Conservation (phyloP, 345 rosid species). For the Reutealis trisperma region DNA sequence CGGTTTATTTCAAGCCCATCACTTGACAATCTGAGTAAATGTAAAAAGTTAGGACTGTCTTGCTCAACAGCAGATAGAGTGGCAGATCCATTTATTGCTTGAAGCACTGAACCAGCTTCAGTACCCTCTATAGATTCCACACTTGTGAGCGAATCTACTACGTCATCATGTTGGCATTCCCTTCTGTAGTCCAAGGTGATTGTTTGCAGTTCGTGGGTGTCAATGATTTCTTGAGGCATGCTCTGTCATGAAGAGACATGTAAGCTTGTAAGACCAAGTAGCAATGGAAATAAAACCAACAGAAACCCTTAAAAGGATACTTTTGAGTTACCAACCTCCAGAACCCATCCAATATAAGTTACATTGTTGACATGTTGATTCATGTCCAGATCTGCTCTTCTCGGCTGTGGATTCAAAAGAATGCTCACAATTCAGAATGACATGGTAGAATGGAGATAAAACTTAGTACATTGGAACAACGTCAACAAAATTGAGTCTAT, state of each 20-base stretch:
- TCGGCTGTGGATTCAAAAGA: slow-evolving; percentile 50
- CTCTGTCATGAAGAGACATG: slow-evolving; percentile 54
- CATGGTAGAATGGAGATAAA: background rate
- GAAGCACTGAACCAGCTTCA: slow-evolving; percentile 24
- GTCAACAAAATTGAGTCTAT: background rate
- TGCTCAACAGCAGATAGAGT: slow-evolving; percentile 23
- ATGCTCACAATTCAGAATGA: slow-evolving; percentile 1
- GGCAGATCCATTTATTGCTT: slow-evolving; percentile 63
- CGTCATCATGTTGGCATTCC: slow-evolving; percentile 84
- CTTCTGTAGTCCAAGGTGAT: slow-evolving; percentile 85
- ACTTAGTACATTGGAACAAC: background rate
- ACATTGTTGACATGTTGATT: slow-evolving; percentile 95
- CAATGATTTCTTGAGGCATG: slow-evolving; percentile 84
- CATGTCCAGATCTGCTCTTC: slow-evolving; percentile 97
- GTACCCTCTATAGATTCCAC: slow-evolving; percentile 36
- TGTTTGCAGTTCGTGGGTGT: slow-evolving; percentile 78
- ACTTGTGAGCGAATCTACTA: slow-evolving; percentile 84
- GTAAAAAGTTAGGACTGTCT: slow-evolving; percentile 54
- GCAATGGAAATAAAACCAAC: background rate
- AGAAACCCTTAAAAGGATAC: background rate
- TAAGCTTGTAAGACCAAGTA: background rate
- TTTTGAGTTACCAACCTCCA: slow-evolving; percentile 60
- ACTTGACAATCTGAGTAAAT: slow-evolving; percentile 70
- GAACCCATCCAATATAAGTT: slow-evolving; percentile 88
- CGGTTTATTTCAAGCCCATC: slow-evolving; percentile 83